phyloP scores from a whole-genome alignment of 108 stramenopile species.

The Cyclotella atomus region DNA sequence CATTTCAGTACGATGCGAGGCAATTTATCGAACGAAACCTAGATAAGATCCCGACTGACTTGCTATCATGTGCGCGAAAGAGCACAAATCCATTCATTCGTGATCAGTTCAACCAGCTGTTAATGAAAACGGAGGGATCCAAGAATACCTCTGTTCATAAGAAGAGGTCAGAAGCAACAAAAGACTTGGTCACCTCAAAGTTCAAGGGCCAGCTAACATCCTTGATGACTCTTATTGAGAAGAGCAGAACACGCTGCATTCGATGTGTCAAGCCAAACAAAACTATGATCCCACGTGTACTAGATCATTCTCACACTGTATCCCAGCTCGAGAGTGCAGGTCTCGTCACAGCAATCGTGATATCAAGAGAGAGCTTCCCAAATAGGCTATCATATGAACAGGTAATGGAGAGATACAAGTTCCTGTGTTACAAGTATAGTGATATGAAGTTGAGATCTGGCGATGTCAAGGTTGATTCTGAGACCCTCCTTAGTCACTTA shows the following conservation, averaged over 20 bases:
- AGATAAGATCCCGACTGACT: constrained; percentile 78
- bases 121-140: constrained; percentile 10
- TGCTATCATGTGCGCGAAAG: constrained; percentile 57
- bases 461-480: constrained; percentile 38
- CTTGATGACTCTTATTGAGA: constrained; percentile 67
- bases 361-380: constrained; percentile 92
- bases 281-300: constrained; percentile 57
- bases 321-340: constrained; percentile 94
- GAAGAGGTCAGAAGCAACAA: constrained; percentile 52
- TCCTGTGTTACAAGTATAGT: constrained; percentile 49
- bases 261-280: constrained; percentile 92
- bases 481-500: constrained; percentile 35
- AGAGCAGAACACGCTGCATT: constrained; percentile 85
- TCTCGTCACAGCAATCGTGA: constrained; percentile 88
- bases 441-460: constrained; percentile 36
- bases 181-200: constrained; percentile 65
- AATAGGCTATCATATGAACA: constrained; percentile 81
- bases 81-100: constrained; percentile 67
- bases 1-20: constrained; percentile 64
- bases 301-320: constrained; percentile 76
- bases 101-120: constrained; percentile 51
- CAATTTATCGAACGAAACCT: constrained; percentile 83
- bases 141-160: constrained; percentile 53
- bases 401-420: constrained; percentile 72
- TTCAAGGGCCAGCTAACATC: constrained; percentile 69